These are phyloP conservation scores for Stephania cephalantha DNA, from an alignment of 164 flowering plant species.

Conservation along the genomic window DNA sequence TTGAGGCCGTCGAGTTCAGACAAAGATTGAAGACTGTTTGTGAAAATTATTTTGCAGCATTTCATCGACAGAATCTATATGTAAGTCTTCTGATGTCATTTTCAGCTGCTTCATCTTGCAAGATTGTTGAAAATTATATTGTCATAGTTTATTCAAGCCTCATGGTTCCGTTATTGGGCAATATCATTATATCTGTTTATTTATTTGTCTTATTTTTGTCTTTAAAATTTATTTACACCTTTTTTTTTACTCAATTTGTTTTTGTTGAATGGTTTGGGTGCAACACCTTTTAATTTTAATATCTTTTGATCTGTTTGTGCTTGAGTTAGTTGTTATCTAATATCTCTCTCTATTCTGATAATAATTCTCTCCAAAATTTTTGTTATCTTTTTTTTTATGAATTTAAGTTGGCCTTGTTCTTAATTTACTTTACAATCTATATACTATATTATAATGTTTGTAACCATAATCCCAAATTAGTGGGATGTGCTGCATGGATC, in stretches of 20 bases:
- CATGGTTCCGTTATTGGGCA: background rate
- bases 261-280: background rate
- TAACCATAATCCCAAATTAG: no score
- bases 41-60: conserved; percentile 69
- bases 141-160: background rate
- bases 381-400: no score
- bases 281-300: background rate
- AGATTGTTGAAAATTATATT: background rate
- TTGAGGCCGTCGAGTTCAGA: conserved; percentile 85
- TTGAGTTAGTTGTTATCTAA: background rate
- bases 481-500: no score
- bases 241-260: background rate
- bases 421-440: no score
- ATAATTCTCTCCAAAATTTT: background rate
- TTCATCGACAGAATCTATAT: conserved; percentile 80
- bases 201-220: background rate
- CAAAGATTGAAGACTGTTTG: conserved; percentile 74
- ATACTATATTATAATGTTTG: no score
- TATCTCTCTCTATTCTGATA: background rate
- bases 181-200: background rate
- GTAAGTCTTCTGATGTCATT: conserved; percentile 41
- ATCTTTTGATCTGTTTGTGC: background rate
- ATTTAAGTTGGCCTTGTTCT: no score
- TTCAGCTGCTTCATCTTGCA: background rate
- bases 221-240: background rate